Base-by-base conservation (phyloP, 495 filamentous ascomycete species). In the Penicillium herquei region DNA sequence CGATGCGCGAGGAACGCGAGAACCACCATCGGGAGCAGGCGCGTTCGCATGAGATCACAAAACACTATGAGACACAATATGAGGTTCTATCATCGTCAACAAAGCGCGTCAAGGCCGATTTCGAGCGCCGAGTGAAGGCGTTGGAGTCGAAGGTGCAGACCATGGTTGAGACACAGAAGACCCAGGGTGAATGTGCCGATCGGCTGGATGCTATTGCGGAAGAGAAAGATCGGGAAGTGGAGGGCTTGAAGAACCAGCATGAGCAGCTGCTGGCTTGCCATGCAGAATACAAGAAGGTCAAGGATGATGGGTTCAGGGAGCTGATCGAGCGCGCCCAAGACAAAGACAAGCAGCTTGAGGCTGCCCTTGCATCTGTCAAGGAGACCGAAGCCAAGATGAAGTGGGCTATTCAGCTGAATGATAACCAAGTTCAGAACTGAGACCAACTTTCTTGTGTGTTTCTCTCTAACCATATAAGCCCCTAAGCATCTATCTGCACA, bases 191-290 rank as follows among this genome's bases (percentile, higher is more conserved):
- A 56, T 84, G 89, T 55, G 75, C 87, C 42, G 81, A 84, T 42
- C 79, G 81, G 56, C 71, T 91, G 33, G 78, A 87, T 47, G 76
- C 81, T 46, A 67, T 91, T 32, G 82, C 83, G 60, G 86, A 89
- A 49, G 85, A 91, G 68, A 85, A 89, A 70, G 80, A 85, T 48
- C 80, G 78, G 37, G 85, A 88, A 53, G 77, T 88, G n/a, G 78
- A 81, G 39, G 73, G 78, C 44, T 70, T 85, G 39, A 68, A 75
- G 56, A 72, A 78, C 34, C 77, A 81, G 33, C 89, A 90, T 61
- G 82, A 87, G 10, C 79, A 76, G 12, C 76, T 90, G 14, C 67
- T 73, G 18, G 67, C 57, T 21, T 69, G 75, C 43, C 87, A 87
- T 64, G 81, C 86, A 51, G 65, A 74, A 12, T 91, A 91, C 64